A percentile compares a stretch with the other conserved stretches of the same genome.
These are phyloP conservation scores for Candolleomyces aberdarensis DNA, from an alignment of 768 basidiomycete species.

Conservation along the genomic window DNA sequence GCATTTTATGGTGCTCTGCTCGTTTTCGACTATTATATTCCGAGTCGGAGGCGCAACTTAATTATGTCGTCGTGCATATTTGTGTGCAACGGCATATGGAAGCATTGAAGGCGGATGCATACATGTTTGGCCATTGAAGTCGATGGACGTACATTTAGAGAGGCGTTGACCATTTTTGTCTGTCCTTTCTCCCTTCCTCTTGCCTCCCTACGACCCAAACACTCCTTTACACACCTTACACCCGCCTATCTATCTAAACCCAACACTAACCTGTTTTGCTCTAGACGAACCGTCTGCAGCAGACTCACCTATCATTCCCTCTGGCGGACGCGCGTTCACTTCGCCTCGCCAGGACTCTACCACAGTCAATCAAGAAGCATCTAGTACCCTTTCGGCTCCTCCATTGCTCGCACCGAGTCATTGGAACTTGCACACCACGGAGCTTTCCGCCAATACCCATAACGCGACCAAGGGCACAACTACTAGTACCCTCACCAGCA, in stretches of 20 bases:
- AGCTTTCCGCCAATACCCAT: neutral
- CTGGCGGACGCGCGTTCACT: neutral
- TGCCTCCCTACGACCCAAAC: neutral
- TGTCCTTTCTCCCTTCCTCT: neutral
- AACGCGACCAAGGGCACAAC: neutral
- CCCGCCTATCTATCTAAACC: neutral
- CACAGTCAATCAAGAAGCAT: neutral
- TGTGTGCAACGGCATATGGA: neutral
- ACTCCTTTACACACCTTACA: neutral
- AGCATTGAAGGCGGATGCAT: slow-evolving; percentile 5
- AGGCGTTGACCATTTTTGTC: neutral
- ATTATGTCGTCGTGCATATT: neutral
- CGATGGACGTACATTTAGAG: neutral
- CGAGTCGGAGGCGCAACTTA: neutral
- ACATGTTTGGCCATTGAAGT: neutral
- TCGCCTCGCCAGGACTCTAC: neutral
- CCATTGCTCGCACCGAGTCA: neutral
- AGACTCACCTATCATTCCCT: slow-evolving; percentile 6
- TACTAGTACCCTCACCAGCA: neutral
- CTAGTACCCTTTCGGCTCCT: neutral
- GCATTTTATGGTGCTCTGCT: neutral
- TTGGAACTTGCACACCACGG: neutral
- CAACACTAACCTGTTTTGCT: neutral
- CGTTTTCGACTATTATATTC: neutral
- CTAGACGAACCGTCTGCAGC: slow-evolving; percentile 8